Percentiles rank a stretch among this genome's conserved stretches.
Evolutionary conservation across 2,329 filamentous ascomycete genomes (phyloP).

Genomic region (Botrytis medusae): DNA sequence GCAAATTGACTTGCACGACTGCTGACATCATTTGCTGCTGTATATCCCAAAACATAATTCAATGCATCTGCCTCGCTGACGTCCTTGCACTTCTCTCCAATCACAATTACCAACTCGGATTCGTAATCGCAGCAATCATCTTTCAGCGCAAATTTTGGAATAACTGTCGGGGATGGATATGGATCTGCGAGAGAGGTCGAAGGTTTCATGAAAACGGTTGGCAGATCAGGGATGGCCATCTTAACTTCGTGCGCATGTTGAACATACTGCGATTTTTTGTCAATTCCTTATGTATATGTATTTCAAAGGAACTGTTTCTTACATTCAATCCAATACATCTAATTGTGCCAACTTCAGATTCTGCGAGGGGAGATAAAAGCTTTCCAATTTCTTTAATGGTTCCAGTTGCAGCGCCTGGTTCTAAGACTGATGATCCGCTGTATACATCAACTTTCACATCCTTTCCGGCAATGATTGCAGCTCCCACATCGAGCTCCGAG

Average conservation of each 20-base stretch:
- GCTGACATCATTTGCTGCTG: slow-evolving; percentile 56
- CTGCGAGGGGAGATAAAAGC: slow-evolving; percentile 47
- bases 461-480: slow-evolving; percentile 54
- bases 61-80: slow-evolving; percentile 49
- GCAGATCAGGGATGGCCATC: slow-evolving; percentile 45
- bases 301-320: slow-evolving; percentile 24
- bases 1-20: slow-evolving; percentile 51
- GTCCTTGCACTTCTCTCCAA: slow-evolving; percentile 49
- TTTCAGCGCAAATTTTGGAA: slow-evolving; percentile 48
- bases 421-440: slow-evolving; percentile 57
- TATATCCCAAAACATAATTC: slow-evolving; percentile 56
- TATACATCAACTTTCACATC: slow-evolving; percentile 58
- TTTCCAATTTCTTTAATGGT: slow-evolving; percentile 46
- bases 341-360: slow-evolving; percentile 48
- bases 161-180: slow-evolving; percentile 42
- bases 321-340: slow-evolving; percentile 54
- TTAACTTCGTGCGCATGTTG: slow-evolving; percentile 49
- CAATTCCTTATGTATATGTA: neutral
- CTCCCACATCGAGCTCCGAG: slow-evolving; percentile 54
- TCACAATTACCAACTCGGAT: slow-evolving; percentile 51
- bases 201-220: slow-evolving; percentile 41
- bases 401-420: slow-evolving; percentile 52
- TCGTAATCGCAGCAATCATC: slow-evolving; percentile 51
- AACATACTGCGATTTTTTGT: slow-evolving; percentile 41
- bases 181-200: slow-evolving; percentile 34